Evolutionary conservation across 148 eudicot species (phyloP), one percentile per base, ranked within the genome.

Genomic region (Fagopyrum esculentum): DNA sequence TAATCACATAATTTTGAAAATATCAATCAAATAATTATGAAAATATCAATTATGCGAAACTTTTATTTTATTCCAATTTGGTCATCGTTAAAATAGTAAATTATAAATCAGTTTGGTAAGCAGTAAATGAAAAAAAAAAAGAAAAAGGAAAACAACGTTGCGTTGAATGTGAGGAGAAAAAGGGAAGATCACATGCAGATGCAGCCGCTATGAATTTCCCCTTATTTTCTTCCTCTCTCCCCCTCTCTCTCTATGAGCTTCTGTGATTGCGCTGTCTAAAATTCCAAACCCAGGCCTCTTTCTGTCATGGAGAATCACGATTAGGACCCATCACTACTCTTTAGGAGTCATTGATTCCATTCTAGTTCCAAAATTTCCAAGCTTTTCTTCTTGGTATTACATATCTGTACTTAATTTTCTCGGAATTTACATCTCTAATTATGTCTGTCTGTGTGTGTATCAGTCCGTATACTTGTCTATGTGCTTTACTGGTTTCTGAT

Each of bases 101-200:
- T 35, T 35, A 35, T 35, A 35, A 35, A 35, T 5, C 17, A 13
- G 11, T 13, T 49, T 49, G 2, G 52, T 49, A 49, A 49, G 9
- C 52, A 49, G 11, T 35, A 51, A 1, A 4, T 16, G 40, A 59
- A 6, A 1, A 59, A 59, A 19, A 1, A 60, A 60, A 9, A 1
- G 3, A 29, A 29, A 61, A 8, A 54, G 59, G 15, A 29, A 4
- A 26, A 61, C 13, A 35, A 43, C 19, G 46, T 12, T 13, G 71
- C 71, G 71, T 66, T 66, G 71, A 66, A 66, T 66, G 46, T 35
- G 71, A 66, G 71, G 71, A 66, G 71, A 66, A 66, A 66, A 66
- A 66, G 71, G 71, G 71, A 29, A 66, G 46, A 35, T 66, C 71
- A 66, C 71, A 66, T 66, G 71, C 71, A 66, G n/a, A 13, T 66